Conservation (phyloP, 768 basidiomycete species). For the Crucibulum laeve region DNA sequence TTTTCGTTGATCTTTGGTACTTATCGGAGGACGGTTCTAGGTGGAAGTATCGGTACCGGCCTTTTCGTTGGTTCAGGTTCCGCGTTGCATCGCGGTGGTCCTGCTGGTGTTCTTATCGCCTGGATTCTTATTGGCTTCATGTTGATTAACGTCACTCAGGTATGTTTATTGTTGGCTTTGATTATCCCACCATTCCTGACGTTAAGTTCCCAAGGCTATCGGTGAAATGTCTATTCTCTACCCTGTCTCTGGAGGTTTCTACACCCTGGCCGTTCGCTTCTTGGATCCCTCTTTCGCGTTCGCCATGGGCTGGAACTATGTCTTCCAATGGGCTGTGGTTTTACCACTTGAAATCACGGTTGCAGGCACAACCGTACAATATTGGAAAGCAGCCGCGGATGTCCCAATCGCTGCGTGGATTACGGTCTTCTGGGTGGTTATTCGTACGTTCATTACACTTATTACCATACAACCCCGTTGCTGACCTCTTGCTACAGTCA, state of each 20-base stretch:
- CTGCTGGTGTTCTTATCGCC: constrained; percentile 37
- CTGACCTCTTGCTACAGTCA: constrained; percentile 19
- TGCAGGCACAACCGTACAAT: constrained; percentile 38
- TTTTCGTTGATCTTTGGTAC: background rate
- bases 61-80: constrained; percentile 43
- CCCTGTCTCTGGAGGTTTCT: constrained; percentile 46
- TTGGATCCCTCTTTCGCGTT: constrained; percentile 44
- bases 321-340: constrained; percentile 41
- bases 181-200: background rate
- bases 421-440: constrained; percentile 37
- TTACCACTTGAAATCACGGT: constrained; percentile 43
- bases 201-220: constrained; percentile 27
- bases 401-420: constrained; percentile 40
- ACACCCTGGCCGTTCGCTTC: constrained; percentile 40
- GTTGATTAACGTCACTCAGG: constrained; percentile 46
- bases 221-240: constrained; percentile 47
- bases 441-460: constrained; percentile 18
- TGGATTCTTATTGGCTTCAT: constrained; percentile 43
- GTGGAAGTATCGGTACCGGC: constrained; percentile 46
- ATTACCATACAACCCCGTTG: background rate
- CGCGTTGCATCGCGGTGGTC: constrained; percentile 34
- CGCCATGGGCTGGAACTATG: constrained; percentile 49
- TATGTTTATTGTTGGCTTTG: constrained; percentile 7
- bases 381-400: constrained; percentile 29
- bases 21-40: constrained; percentile 12